Base-by-base conservation (phyloP, 805 yeast genomes). In the Yarrowia bubula region DNA sequence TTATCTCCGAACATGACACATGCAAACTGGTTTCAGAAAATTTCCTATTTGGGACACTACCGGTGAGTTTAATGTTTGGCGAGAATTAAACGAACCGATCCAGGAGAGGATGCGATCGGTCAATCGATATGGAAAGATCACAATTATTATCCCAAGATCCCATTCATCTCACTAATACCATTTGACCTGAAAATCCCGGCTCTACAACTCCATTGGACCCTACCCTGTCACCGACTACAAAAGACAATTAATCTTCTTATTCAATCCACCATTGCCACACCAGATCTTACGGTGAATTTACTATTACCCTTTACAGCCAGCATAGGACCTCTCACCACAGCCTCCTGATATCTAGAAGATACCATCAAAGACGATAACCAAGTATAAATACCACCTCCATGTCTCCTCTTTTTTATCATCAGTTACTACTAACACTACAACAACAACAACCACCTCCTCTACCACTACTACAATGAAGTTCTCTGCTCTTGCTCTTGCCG, bases 31-130 rank as follows among this genome's bases (percentile, higher is more conserved):
- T 35, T 35, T 35, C 13, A 9, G 13, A 35, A 48, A 48, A 48
- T 48, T 48, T 7, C 55, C 55, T 33, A 13, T 48, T 48, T 48
- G 55, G 55, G 55, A 48, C 41, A 48, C 17, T 35, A 48, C 18
- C 55, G 55, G 35, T 7, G 55, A 48, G 55, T 48, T 35, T 35
- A 48, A 33, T 9, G 38, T 10, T 48, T 48, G 53, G 53, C 53
- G 39, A 33, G 15, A 15, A 5, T 6, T 22, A 22, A 22, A 22
- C 28, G 28, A 22, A 22, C 3, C 28, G 28, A 22, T 22, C 28
- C 28, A 22, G 28, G 28, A 22, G 28, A 22, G 4, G 28, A 22
- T 22, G 28, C 28, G 28, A 22, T 5, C 4, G 28, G 28, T 22
- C 28, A 22, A 22, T 22, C 28, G 28, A 35, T 9, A 35, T 35